Base-by-base conservation (phyloP, 202 grass and related monocot genomes). In the Musa balbisiana region DNA sequence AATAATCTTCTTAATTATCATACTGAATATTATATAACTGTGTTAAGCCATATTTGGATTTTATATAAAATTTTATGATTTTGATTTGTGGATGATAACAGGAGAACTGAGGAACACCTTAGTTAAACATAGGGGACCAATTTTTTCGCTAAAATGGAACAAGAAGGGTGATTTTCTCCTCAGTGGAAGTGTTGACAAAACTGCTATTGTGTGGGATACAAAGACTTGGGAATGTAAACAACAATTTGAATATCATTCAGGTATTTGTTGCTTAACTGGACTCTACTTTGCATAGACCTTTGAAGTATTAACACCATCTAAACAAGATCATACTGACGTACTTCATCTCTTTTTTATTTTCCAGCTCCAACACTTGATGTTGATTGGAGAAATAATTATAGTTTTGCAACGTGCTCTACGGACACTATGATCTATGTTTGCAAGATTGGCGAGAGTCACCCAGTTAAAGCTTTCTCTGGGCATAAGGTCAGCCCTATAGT, bases 81-180 rank as follows among this genome's bases (percentile, higher is more conserved):
- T 27, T 17, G 8, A 55, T 74, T 56, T 74, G 24, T 74, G 72
- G 52, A 17, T 55, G 53, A 2, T 56, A 53, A 75, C 84, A 97
- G 90, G 94, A 75, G 94, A 98, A 73, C 60, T 98, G 78, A 98
- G 84, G 81, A 90, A 93, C 74, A 93, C 94, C 67, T 77, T 98
- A 78, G 87, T 86, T 79, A 98, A 91, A 84, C 94, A 98, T 78
- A 98, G 89, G 79, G 94, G 94, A 51, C 94, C 94, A 22, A 98
- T 98, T 81, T 98, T 94, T 84, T 98, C 94, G 2, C 81, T 98
- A 79, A 98, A 98, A 98, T 98, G 94, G 94, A 98, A 98, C 64
- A 98, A 89, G 74, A 98, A 94, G 74, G 94, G 94, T 43, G 94
- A 98, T 94, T 91, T 85, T 71, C 88, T 98, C 68, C 81, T 94